A percentile compares a stretch with the other conserved stretches of the same genome.
Evolutionary conservation across 257 asterid genomes (phyloP).

Genomic region (Leptodermis oblonga): DNA sequence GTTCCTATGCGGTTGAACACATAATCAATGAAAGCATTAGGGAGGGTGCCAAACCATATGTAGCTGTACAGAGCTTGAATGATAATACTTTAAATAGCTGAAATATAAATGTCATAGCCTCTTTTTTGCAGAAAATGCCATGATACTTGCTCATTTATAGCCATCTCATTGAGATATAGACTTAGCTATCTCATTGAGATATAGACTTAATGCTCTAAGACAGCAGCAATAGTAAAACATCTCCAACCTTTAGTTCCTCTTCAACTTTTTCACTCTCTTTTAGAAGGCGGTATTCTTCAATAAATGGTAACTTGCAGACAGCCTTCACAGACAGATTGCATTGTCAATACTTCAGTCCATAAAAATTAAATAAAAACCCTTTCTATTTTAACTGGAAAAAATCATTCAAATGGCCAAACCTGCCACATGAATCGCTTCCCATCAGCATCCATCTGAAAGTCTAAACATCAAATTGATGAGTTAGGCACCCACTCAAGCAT

Average conservation of each 20-base stretch:
- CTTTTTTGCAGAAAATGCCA: no score
- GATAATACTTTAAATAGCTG: not conserved
- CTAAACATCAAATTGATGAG: constrained; percentile 20
- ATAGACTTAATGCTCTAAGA: no score
- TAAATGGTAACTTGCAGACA: constrained; percentile 47
- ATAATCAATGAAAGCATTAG: not conserved
- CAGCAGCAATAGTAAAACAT: not conserved
- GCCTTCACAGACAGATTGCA: constrained; percentile 32
- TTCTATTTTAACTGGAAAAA: not conserved
- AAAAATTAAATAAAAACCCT: not conserved
- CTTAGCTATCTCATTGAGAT: no score
- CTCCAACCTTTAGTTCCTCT: constrained; percentile 36
- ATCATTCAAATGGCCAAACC: constrained; percentile 24
- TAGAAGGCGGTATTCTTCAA: constrained; percentile 51
- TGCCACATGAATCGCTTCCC: constrained; percentile 61
- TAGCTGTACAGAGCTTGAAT: not conserved
- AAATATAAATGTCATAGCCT: no score
- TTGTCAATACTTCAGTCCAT: not conserved
- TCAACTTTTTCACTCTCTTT: constrained; percentile 38
- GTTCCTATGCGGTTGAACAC: constrained; percentile 1
- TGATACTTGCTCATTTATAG: no score
- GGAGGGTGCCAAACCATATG: not conserved
- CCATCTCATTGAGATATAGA: no score
- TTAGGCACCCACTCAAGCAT: not conserved
- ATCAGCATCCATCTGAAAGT: constrained; percentile 41